These are phyloP conservation scores for Aspergillus arachidicola DNA, from an alignment of 2,329 filamentous ascomycete species.

Conservation along the genomic window DNA sequence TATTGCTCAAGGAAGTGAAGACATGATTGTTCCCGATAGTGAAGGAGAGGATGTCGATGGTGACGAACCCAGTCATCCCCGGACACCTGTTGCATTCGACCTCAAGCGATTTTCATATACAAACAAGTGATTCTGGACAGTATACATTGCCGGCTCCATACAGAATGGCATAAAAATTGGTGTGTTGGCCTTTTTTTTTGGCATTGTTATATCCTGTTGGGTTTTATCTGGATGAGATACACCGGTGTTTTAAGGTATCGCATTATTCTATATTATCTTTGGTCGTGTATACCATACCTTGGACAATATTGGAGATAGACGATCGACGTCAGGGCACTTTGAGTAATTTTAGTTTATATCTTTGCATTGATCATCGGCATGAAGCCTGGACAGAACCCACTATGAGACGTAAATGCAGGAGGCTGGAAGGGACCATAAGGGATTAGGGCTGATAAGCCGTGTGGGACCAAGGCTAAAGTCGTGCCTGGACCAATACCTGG, in stretches of 20 bases:
- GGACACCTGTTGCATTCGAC: constrained; percentile 29
- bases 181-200: not conserved
- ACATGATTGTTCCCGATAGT: constrained; percentile 54
- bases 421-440: constrained; percentile 22
- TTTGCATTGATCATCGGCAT: not conserved
- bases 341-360: not conserved
- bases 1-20: constrained; percentile 51
- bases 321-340: not conserved
- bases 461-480: constrained; percentile 12
- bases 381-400: not conserved
- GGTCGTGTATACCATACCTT: constrained; percentile 1
- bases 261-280: constrained; percentile 6
- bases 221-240: constrained; percentile 2
- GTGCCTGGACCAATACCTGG: constrained; percentile 4
- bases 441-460: constrained; percentile 14
- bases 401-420: constrained; percentile 10
- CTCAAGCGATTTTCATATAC: constrained; percentile 37
- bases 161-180: not conserved
- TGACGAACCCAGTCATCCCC: constrained; percentile 11
- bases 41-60: constrained; percentile 46
- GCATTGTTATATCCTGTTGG: not conserved
- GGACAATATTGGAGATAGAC: constrained; percentile 1
- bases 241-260: constrained; percentile 5
- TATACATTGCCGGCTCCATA: not conserved
- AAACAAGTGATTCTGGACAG: not conserved